These are phyloP conservation scores for Hysterangium stoloniferum DNA, from an alignment of 768 basidiomycete species.

Conservation along the genomic window DNA sequence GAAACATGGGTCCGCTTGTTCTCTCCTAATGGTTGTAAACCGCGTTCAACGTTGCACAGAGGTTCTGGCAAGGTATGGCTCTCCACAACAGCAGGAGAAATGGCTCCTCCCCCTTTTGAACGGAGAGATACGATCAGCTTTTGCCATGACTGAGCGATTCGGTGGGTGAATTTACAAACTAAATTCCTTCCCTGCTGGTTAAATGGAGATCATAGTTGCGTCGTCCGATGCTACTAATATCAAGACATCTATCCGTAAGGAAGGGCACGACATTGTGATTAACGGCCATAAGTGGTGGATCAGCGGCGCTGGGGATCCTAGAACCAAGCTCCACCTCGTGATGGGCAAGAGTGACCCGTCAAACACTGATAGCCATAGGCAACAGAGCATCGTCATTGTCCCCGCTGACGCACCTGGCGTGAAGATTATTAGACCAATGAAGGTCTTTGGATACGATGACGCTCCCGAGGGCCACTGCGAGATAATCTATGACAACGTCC, in stretches of 20 bases:
- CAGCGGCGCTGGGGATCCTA: conserved; percentile 91
- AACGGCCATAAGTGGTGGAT: conserved; percentile 99
- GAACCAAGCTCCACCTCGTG: conserved; percentile 83
- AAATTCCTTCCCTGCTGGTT: neutral
- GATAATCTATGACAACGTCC: conserved; percentile 89
- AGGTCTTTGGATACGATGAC: conserved; percentile 90
- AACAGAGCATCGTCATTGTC: conserved; percentile 95
- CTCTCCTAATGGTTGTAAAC: neutral
- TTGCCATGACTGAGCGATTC: conserved; percentile 95
- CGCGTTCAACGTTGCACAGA: conserved; percentile 41
- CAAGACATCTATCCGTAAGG: conserved; percentile 73
- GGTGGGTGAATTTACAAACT: conserved; percentile 37
- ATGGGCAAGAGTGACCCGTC: conserved; percentile 91
- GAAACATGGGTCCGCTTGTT: conserved; percentile 78
- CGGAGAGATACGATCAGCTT: conserved; percentile 90
- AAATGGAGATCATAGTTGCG: conserved; percentile 46
- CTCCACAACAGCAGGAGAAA: conserved; percentile 79
- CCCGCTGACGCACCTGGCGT: conserved; percentile 83
- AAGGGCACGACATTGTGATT: conserved; percentile 84
- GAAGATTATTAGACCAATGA: conserved; percentile 85
- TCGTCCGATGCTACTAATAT: conserved; percentile 96
- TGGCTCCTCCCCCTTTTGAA: conserved; percentile 86
- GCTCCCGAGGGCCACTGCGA: conserved; percentile 97
- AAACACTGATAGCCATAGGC: conserved; percentile 66
- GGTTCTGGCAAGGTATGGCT: conserved; percentile 94